Percentiles rank a stretch among this genome's conserved stretches.
These are phyloP conservation scores for Colletotrichum echinochloae DNA, from an alignment of 2,329 filamentous ascomycete genomes.

Conservation along the genomic window DNA sequence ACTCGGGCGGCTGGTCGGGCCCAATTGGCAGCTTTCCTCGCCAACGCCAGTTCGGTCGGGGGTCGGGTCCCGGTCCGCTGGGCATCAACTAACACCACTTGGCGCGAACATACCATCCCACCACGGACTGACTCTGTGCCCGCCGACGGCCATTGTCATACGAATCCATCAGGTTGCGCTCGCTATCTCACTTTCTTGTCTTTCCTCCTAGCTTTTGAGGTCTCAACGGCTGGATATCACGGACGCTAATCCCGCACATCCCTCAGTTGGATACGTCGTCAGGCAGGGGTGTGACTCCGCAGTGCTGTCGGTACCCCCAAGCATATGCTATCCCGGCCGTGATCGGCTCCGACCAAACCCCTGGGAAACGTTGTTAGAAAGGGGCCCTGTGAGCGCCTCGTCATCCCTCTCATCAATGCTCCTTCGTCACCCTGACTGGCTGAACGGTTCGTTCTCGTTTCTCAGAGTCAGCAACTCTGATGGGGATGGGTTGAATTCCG, in stretches of 20 bases:
- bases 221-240: not conserved
- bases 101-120: not conserved
- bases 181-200: not conserved
- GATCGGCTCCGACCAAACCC: no score
- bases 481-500: conserved; percentile 31
- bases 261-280: not conserved
- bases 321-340: not conserved
- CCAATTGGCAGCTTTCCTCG: conserved; percentile 11
- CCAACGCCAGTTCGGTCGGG: conserved; percentile 8
- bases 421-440: not conserved
- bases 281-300: not conserved
- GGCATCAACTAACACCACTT: not conserved
- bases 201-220: conserved; percentile 4
- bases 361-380: not conserved
- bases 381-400: not conserved
- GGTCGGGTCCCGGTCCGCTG: conserved; percentile 15
- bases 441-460: not conserved
- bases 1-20: not conserved
- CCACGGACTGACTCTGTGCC: not conserved
- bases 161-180: not conserved
- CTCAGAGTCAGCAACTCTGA: conserved; percentile 8
- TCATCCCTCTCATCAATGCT: not conserved
- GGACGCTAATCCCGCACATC: not conserved
- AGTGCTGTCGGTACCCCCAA: not conserved
- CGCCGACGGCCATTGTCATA: not conserved